Percentiles rank a stretch among this genome's conserved stretches.
Conservation (phyloP, 1,284 basidiomycete genomes). For the Blastosporella zonata region DNA sequence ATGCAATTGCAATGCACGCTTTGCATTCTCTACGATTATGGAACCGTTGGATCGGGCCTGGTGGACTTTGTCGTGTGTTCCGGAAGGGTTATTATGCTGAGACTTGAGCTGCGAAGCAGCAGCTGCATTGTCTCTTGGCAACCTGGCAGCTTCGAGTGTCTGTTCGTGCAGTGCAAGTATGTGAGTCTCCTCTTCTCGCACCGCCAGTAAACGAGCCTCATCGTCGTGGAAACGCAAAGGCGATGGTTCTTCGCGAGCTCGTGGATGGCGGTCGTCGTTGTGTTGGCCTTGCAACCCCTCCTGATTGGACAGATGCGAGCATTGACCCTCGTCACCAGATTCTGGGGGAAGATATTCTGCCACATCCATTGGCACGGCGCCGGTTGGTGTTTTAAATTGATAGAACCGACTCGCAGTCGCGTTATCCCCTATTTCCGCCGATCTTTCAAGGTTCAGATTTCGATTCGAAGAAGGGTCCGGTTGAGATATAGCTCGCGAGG, state of each 20-base stretch:
- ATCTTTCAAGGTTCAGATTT: not conserved
- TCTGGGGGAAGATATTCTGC: not conserved
- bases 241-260: not conserved
- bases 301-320: not conserved
- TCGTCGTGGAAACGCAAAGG: constrained; percentile 8
- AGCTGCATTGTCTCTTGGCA: constrained; percentile 16
- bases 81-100: not conserved
- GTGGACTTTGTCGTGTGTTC: not conserved
- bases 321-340: not conserved
- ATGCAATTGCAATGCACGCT: constrained; percentile 15
- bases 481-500: not conserved
- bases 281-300: not conserved
- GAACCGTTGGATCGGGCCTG: not conserved
- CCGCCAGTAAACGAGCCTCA: constrained; percentile 15
- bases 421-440: constrained; percentile 20
- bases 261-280: not conserved
- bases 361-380: not conserved
- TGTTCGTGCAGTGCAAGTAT: constrained; percentile 11
- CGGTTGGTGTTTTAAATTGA: constrained; percentile 7
- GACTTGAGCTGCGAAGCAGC: constrained; percentile 4
- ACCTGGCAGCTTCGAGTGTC: constrained; percentile 15
- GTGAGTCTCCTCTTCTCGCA: constrained; percentile 8
- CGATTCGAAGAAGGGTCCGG: not conserved
- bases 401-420: constrained; percentile 16
- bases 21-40: constrained; percentile 1